Percentiles rank a stretch among this genome's conserved stretches.
Conservation (phyloP, 305 asterid genomes). For the Stenogyne calaminthoides region DNA sequence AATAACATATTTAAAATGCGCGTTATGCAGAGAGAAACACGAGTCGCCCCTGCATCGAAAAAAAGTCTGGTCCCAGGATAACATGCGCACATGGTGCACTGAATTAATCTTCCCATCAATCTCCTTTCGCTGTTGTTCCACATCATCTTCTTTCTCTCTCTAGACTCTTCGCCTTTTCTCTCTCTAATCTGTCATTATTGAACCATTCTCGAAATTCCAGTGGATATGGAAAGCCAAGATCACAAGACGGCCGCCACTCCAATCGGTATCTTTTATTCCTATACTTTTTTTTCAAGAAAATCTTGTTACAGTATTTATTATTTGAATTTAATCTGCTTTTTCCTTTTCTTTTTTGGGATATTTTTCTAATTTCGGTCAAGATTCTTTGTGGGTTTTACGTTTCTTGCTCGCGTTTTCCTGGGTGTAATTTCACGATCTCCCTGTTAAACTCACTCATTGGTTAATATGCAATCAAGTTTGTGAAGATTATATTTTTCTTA, state of each 20-base stretch:
- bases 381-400: conserved; percentile 28
- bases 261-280: conserved; percentile 37
- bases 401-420: conserved; percentile 24
- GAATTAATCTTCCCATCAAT: conserved; percentile 27
- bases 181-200: conserved; percentile 26
- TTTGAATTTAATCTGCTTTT: conserved; percentile 14
- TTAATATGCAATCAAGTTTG: neutral
- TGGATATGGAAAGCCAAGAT: conserved; percentile 52
- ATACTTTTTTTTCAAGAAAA: conserved; percentile 11
- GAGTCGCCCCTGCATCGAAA: conserved; percentile 38
- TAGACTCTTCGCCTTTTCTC: conserved; percentile 33
- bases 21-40: conserved; percentile 11
- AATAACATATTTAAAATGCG: neutral
- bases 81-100: conserved; percentile 55
- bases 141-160: conserved; percentile 24
- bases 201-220: conserved; percentile 14
- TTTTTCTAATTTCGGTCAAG: conserved; percentile 10
- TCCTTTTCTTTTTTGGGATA: neutral
- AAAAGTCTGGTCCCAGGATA: conserved; percentile 31
- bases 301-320: neutral
- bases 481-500: neutral
- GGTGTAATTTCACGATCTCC: conserved; percentile 17
- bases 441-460: neutral
- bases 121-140: neutral
- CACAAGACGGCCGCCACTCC: conserved; percentile 40